Evolutionary conservation across 805 yeast species (phyloP), one percentile per base, ranked within the genome.

Genomic region (Kodamaea leandrae): DNA sequence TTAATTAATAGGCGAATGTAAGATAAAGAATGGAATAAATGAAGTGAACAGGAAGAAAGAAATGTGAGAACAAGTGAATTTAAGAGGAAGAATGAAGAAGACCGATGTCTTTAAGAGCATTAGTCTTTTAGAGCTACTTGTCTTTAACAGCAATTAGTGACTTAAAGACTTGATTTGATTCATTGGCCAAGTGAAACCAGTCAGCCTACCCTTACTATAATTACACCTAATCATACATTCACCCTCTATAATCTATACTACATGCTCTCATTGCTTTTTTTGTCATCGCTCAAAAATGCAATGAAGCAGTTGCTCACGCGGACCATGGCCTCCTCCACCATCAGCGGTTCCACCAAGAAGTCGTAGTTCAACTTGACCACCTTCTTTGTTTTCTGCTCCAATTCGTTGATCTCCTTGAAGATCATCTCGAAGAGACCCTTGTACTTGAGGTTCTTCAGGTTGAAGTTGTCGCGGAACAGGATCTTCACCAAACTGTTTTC

Each of bases 281-380:
- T 17, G n/a, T 10, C 28, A 6, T 16, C 28, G 12, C 25, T 36
- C n/a, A 36, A 23, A 20, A n/a, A 36, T 8, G 20, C 30, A 15
- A 36, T 19, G 16, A 36, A 36, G 21, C 39, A 28, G 28, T 36
- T 36, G 4, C 64, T 53, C 12, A 68, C 57, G 36, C 56, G 56
- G 5, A 46, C 41, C 63, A 68, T 58, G 29, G 66, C 52, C 18
- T 59, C 56, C 32, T 60, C 55, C 26, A 65, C 51, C 20, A 57
- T 39, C 10, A 42, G 38, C 8, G 57, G 41, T 27, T 57, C 56
- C 19, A 65, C 55, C 41, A 68, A 58, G 40, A 63, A 67, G 43
- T 68, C 74, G 38, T 64, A 66, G 46, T 66, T 65, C 44, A 68
- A 60, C 43, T 63, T 66, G n/a, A 63, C 38, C 20, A 63, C 32